Evolutionary conservation across 2,329 filamentous ascomycete genomes (phyloP).

Genomic region (Ceratocystis huliohia): DNA sequence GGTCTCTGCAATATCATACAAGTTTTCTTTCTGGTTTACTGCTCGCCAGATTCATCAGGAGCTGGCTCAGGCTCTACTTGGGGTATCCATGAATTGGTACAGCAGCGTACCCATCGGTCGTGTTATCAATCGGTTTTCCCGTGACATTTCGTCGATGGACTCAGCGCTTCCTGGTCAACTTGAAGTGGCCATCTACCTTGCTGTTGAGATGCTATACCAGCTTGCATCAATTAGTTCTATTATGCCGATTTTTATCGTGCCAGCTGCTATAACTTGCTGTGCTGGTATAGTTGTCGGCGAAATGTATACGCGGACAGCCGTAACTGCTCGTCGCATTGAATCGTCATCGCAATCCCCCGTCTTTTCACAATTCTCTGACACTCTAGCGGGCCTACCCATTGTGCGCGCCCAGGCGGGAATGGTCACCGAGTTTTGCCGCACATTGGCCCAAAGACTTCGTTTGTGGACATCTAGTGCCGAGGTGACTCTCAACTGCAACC

Average conservation of each 20-base stretch:
- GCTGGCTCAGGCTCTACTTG: slow-evolving; percentile 40
- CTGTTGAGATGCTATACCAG: slow-evolving; percentile 34
- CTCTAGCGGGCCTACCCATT: slow-evolving; percentile 31
- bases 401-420: slow-evolving; percentile 35
- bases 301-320: slow-evolving; percentile 33
- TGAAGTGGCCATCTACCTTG: slow-evolving; percentile 32
- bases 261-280: slow-evolving; percentile 34
- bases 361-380: slow-evolving; percentile 36
- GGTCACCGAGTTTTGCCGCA: slow-evolving; percentile 31
- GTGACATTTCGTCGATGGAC: slow-evolving; percentile 46
- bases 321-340: slow-evolving; percentile 35
- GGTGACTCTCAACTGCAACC: slow-evolving; percentile 35
- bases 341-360: slow-evolving; percentile 37
- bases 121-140: slow-evolving; percentile 43
- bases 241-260: slow-evolving; percentile 40
- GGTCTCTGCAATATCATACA: slow-evolving; percentile 36
- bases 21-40: slow-evolving; percentile 45
- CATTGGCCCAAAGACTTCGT: slow-evolving; percentile 32
- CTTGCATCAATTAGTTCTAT: slow-evolving; percentile 38
- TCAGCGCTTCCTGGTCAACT: slow-evolving; percentile 36
- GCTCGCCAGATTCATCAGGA: slow-evolving; percentile 40
- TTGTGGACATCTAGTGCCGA: slow-evolving; percentile 31
- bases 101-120: slow-evolving; percentile 41
- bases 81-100: slow-evolving; percentile 45
- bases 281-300: slow-evolving; percentile 34